Percentiles rank a stretch among this genome's conserved stretches.
These are phyloP conservation scores for Smallanthus sonchifolius DNA, from an alignment of 129 eudicot genomes.

Conservation along the genomic window DNA sequence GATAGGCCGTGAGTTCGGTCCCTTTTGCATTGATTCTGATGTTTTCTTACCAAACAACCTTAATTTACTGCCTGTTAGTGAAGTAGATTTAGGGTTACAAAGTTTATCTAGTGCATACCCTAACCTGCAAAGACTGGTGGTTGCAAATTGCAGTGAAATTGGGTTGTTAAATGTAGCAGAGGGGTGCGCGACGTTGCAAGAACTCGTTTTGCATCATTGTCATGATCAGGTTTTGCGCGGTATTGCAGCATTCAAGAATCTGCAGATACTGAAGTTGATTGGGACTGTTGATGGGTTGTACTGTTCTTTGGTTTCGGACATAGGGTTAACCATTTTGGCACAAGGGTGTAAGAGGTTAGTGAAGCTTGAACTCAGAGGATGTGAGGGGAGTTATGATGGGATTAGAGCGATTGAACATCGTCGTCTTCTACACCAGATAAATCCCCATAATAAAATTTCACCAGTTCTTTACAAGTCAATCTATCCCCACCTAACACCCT, in stretches of 20 bases:
- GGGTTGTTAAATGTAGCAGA: slow-evolving; percentile 68
- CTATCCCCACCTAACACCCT: too few relatives aligned
- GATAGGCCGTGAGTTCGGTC: slow-evolving; percentile 34
- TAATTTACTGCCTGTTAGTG: slow-evolving; percentile 30
- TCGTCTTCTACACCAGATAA: too few relatives aligned
- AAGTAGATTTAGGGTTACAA: slow-evolving; percentile 56
- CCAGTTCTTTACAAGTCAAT: too few relatives aligned
- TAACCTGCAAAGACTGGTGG: slow-evolving; percentile 53
- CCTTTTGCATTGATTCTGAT: slow-evolving; percentile 43
- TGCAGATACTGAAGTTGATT: slow-evolving; percentile 70
- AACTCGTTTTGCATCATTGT: slow-evolving; percentile 64
- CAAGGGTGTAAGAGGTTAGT: too few relatives aligned
- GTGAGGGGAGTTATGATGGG: too few relatives aligned
- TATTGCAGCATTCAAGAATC: slow-evolving; percentile 52
- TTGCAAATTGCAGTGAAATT: slow-evolving; percentile 56
- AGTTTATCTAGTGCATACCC: slow-evolving; percentile 47
- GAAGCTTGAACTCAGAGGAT: too few relatives aligned
- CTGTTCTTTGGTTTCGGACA: slow-evolving; percentile 57
- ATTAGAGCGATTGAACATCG: too few relatives aligned
- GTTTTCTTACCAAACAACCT: slow-evolving; percentile 14
- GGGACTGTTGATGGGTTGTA: slow-evolving; percentile 64
- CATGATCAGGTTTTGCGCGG: slow-evolving; percentile 55
- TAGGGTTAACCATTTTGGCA: too few relatives aligned
- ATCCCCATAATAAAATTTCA: too few relatives aligned
- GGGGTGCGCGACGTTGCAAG: slow-evolving; percentile 59